Evolutionary conservation across 257 asterid species (phyloP).

Genomic region (Echium plantagineum): DNA sequence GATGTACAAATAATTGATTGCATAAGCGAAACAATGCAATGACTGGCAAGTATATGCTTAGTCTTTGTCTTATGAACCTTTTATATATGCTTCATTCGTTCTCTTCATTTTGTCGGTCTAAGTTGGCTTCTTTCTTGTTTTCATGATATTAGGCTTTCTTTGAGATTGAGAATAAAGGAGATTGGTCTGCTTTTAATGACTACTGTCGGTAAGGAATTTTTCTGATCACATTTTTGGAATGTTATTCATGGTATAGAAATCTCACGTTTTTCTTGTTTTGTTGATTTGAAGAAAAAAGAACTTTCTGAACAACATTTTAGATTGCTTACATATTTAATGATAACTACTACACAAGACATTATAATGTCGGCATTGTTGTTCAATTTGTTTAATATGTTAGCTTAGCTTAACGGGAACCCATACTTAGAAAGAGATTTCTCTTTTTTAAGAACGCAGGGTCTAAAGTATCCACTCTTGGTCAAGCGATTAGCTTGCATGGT

Average conservation of each 20-base stretch:
- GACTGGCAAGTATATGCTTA: too few species aligned
- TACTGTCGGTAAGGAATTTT: constrained; percentile 54
- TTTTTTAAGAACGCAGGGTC: constrained; percentile 52
- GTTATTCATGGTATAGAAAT: not conserved
- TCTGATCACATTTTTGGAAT: constrained; percentile 7
- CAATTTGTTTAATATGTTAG: not conserved
- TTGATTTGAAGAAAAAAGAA: not conserved
- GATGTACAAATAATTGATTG: too few species aligned
- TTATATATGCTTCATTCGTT: not conserved
- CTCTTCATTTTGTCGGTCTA: not conserved
- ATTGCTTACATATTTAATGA: not conserved
- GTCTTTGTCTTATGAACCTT: not conserved
- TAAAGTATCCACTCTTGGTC: constrained; percentile 68
- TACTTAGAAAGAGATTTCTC: not conserved
- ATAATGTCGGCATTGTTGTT: not conserved
- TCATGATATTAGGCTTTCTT: constrained; percentile 36
- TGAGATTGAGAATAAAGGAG: constrained; percentile 57
- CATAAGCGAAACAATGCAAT: too few species aligned
- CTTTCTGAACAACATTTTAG: not conserved
- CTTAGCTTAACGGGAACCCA: not conserved
- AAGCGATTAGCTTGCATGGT: constrained; percentile 71
- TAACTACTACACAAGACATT: not conserved
- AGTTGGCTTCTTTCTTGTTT: constrained; percentile 8
- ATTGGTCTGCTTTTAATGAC: constrained; percentile 65
- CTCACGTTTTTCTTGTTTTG: too few species aligned